Evolutionary conservation across 2,329 filamentous ascomycete genomes (phyloP), one percentile per base, ranked within the genome.

Genomic region (Aspergillus carbonarius): DNA sequence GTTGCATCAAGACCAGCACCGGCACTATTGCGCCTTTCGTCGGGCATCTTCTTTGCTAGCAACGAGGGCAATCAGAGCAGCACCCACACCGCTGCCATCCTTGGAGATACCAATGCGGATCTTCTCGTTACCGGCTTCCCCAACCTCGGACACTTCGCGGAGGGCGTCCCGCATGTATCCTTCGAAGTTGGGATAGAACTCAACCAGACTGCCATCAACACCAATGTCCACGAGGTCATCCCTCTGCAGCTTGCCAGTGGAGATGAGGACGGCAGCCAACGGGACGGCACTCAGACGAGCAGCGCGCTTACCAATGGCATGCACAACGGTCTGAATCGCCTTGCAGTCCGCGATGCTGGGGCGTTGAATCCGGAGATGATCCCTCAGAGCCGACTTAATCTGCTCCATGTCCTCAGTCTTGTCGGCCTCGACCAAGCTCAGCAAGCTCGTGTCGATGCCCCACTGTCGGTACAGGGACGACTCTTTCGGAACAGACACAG

Each of bases 21-120:
- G 17, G 17, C 57, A 52, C 39, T 59, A 57, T 54, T 60, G 23
- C 32, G 57, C 32, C 40, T 60, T 62, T 35, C 35, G 57, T 17
- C 44, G 57, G 44, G 53, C 30, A 23, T 68, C 61, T 20, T 65
- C 65, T 59, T 67, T 72, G 59, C 90, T 89, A 1, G 93, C 93
- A 27, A 97, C 90, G 52, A 97, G 84, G 53, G 95, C 95, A 76
- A 98, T 98, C 68, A 99, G 79, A 40, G 95, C 95, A 3, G 95
- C 95, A 54, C 95, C 95, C n/a, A 96, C 91, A 63, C 92, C 95
- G 63, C 90, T 95, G 49, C 95, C 95, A 73, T 99, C 95, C 82
- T 96, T 97, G 62, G 95, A 95, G 70, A 98, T 95, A 20, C 93
- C 95, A 70, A 99, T 97, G 58, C 92, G 85, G 64, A 99, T 90